A percentile compares a stretch with the other conserved stretches of the same genome.
phyloP scores from a whole-genome alignment of 768 basidiomycete species.

The Mycena albidolilacea region DNA sequence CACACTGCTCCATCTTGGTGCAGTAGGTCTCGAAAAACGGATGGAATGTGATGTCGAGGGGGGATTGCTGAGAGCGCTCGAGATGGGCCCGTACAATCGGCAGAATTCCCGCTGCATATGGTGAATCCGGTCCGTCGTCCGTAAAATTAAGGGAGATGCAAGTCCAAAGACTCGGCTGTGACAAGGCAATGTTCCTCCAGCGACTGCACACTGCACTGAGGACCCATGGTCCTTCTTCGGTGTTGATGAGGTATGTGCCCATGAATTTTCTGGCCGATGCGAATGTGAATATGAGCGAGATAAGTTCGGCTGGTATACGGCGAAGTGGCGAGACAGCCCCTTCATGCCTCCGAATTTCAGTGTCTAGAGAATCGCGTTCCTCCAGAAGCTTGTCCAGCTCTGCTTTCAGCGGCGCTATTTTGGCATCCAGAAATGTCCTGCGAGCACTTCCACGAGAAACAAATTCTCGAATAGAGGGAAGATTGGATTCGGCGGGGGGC shows the following conservation, averaged over 20 bases:
- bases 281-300: constrained; percentile 15
- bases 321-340: constrained; percentile 5
- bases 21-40: not conserved
- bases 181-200: constrained; percentile 2
- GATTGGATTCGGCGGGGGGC: not conserved
- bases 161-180: constrained; percentile 16
- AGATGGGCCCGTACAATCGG: constrained; percentile 11
- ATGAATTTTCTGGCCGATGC: not conserved
- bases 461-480: constrained; percentile 9
- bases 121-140: not conserved
- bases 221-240: not conserved
- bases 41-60: constrained; percentile 4
- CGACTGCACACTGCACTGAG: constrained; percentile 8
- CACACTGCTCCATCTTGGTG: not conserved
- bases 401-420: not conserved
- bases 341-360: constrained; percentile 1
- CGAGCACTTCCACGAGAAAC: constrained; percentile 6
- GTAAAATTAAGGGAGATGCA: not conserved
- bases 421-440: not conserved
- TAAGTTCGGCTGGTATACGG: constrained; percentile 9
- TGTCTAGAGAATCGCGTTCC: not conserved
- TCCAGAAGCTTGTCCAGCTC: not conserved
- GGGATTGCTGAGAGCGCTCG: not conserved
- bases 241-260: not conserved
- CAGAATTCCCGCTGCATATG: not conserved